A percentile compares a stretch with the other conserved stretches of the same genome.
These are phyloP conservation scores for Solanum chiquidenum DNA, from an alignment of 257 asterid species.

Conservation along the genomic window DNA sequence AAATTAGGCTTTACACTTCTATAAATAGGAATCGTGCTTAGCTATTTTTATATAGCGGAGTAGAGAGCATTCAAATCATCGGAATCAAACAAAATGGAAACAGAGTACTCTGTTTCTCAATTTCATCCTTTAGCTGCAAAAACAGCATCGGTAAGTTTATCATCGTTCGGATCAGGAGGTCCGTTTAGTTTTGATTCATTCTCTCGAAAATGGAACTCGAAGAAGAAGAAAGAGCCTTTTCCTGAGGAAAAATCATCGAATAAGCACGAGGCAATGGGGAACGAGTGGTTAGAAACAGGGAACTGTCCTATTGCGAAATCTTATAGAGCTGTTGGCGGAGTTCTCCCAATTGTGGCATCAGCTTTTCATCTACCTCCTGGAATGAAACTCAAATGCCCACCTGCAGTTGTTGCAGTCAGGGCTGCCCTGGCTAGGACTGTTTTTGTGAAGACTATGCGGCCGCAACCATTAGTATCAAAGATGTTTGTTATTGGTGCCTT, in stretches of 20 bases:
- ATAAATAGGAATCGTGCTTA: too few relatives aligned
- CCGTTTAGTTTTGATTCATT: constrained; percentile 57
- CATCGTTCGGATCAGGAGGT: constrained; percentile 66
- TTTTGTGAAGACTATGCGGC: constrained; percentile 53
- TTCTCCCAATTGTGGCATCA: constrained; percentile 47
- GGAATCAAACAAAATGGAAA: neutral
- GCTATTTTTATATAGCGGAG: too few relatives aligned
- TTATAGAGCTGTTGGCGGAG: constrained; percentile 27
- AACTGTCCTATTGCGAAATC: constrained; percentile 63
- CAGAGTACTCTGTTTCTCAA: neutral
- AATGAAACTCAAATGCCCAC: constrained; percentile 54
- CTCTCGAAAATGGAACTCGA: constrained; percentile 27
- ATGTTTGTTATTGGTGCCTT: constrained; percentile 46
- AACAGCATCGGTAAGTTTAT: constrained; percentile 58
- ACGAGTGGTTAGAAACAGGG: constrained; percentile 58
- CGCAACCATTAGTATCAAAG: constrained; percentile 65
- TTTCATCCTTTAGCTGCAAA: constrained; percentile 33
- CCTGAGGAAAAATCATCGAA: constrained; percentile 30
- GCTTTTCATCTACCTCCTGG: constrained; percentile 49
- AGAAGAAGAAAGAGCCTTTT: constrained; percentile 30
- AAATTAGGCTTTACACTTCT: too few relatives aligned
- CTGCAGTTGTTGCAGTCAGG: constrained; percentile 54
- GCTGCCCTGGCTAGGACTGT: constrained; percentile 39
- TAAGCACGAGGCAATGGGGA: constrained; percentile 46
- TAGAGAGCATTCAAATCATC: neutral